Conservation (phyloP, 257 asterid genomes). For the Verbascum thapsus region DNA sequence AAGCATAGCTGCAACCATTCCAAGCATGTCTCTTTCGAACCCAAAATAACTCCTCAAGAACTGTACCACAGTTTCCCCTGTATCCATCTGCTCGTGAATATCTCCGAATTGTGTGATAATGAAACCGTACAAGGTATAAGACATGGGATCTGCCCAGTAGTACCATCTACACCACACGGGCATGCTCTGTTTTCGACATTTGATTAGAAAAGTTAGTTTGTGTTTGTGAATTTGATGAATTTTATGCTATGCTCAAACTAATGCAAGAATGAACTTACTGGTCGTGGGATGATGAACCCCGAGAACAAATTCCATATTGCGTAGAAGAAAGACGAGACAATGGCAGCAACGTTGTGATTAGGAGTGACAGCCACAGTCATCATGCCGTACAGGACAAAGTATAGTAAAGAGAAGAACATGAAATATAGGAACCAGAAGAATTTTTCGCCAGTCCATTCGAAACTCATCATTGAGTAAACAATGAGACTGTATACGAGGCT, state of each 20-base stretch:
- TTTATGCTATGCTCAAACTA: neutral
- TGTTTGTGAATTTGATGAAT: neutral
- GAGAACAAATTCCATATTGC: slow-evolving; percentile 77
- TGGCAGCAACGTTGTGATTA: slow-evolving; percentile 56
- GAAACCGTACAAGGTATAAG: slow-evolving; percentile 75
- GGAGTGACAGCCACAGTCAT: slow-evolving; percentile 74
- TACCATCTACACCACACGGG: slow-evolving; percentile 91
- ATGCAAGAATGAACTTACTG: slow-evolving; percentile 45
- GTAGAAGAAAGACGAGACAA: slow-evolving; percentile 55
- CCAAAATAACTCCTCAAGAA: slow-evolving; percentile 42
- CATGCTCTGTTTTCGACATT: slow-evolving; percentile 50
- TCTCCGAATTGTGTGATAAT: slow-evolving; percentile 71
- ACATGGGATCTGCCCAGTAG: slow-evolving; percentile 65
- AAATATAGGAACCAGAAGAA: slow-evolving; percentile 69
- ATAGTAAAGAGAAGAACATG: slow-evolving; percentile 58
- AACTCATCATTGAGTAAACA: slow-evolving; percentile 67
- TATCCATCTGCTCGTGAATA: slow-evolving; percentile 22
- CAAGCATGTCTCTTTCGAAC: slow-evolving; percentile 36
- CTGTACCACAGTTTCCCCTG: slow-evolving; percentile 29
- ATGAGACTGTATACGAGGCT: slow-evolving; percentile 48
- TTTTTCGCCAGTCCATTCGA: slow-evolving; percentile 62
- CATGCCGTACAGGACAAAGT: slow-evolving; percentile 74
- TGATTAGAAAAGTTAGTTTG: neutral
- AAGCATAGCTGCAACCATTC: slow-evolving; percentile 39
- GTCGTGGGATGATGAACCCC: slow-evolving; percentile 69